Evolutionary conservation across 1,139 yeast genomes (phyloP).

Genomic region (Wickerhamiella pararugosa): DNA sequence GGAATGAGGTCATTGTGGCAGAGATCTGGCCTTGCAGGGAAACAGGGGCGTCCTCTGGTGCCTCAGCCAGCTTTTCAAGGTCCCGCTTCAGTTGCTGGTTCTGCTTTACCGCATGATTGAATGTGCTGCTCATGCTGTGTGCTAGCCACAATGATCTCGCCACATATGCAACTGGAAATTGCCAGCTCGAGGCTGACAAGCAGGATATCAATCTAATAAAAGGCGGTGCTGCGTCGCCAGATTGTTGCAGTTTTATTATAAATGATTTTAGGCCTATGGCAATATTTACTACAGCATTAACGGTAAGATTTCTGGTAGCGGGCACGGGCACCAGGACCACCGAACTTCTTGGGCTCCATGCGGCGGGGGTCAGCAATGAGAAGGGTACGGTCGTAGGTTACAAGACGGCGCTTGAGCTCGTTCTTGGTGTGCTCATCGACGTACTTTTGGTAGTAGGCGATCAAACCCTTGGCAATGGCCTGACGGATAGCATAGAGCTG

Average conservation of each 20-base stretch:
- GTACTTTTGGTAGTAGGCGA: constrained; percentile 98
- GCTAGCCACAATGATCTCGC: not conserved
- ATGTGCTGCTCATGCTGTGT: constrained; percentile 48
- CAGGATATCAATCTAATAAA: too few species aligned
- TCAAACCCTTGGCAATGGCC: constrained; percentile 98
- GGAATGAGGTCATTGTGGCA: constrained; percentile 62
- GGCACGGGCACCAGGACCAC: constrained; percentile 99
- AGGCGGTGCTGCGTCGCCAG: too few species aligned
- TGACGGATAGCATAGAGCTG: constrained; percentile 99
- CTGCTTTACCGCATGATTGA: constrained; percentile 82
- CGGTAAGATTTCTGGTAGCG: constrained; percentile 99
- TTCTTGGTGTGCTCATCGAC: constrained; percentile 99
- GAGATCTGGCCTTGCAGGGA: constrained; percentile 75
- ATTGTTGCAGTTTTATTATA: not conserved
- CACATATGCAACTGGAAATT: too few species aligned
- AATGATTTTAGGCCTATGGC: not conserved
- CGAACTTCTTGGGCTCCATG: constrained; percentile 99
- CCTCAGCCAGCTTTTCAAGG: constrained; percentile 47
- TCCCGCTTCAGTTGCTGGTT: constrained; percentile 59
- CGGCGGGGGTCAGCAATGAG: constrained; percentile 99
- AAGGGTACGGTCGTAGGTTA: constrained; percentile 97
- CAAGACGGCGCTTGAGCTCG: constrained; percentile 96
- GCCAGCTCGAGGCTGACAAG: too few species aligned
- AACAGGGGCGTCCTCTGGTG: constrained; percentile 53
- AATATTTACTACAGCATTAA: constrained; percentile 32